Evolutionary conservation across 257 asterid species (phyloP).

Genomic region (Agastache rugosa): DNA sequence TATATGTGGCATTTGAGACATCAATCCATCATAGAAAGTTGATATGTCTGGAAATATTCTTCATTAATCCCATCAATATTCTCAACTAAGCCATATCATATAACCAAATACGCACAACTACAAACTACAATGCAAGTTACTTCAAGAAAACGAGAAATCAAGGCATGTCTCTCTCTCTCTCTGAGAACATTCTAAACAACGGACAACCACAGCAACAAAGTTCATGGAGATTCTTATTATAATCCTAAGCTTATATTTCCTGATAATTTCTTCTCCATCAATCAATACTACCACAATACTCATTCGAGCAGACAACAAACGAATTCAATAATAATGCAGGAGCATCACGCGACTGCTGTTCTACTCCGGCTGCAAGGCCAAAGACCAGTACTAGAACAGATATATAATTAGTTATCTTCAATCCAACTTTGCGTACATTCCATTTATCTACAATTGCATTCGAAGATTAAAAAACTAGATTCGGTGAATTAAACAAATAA

Average conservation of each 20-base stretch:
- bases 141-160: not conserved
- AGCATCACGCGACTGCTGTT: not conserved
- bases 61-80: not conserved
- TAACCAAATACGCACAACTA: too few species aligned
- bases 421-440: not conserved
- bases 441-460: not conserved
- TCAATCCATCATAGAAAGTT: not conserved
- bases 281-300: not conserved
- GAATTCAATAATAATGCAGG: not conserved
- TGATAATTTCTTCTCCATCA: not conserved
- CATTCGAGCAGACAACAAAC: not conserved
- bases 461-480: not conserved
- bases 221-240: not conserved
- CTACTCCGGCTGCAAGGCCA: not conserved
- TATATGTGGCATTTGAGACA: not conserved
- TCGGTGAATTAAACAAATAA: not conserved
- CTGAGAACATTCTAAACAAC: not conserved
- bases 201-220: not conserved
- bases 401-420: conserved; percentile 3
- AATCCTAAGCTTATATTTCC: not conserved
- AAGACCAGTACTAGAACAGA: not conserved
- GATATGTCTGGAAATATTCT: not conserved
- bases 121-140: not conserved
- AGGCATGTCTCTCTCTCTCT: not conserved
- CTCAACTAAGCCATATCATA: not conserved